phyloP scores from a whole-genome alignment of 2,329 filamentous ascomycete species.

The Ciborinia camelliae region DNA sequence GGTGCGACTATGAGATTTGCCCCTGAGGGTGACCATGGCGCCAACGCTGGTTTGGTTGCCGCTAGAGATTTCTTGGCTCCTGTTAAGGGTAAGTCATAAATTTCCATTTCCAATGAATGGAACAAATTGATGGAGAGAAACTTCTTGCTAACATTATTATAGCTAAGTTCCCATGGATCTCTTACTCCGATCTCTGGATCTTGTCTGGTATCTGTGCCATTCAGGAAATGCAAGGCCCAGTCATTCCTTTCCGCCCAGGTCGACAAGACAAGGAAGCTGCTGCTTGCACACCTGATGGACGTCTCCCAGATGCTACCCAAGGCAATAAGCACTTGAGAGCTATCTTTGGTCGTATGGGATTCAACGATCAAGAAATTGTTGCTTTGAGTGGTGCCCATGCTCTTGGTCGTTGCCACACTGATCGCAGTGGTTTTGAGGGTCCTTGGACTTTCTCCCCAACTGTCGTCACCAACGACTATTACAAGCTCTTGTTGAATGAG shows the following conservation, averaged over 20 bases:
- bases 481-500: constrained; percentile 79
- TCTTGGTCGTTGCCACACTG: constrained; percentile 81
- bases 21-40: constrained; percentile 84
- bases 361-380: constrained; percentile 95
- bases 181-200: constrained; percentile 96
- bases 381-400: constrained; percentile 83
- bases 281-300: constrained; percentile 91
- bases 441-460: constrained; percentile 93
- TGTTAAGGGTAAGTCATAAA: constrained; percentile 63
- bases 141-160: constrained; percentile 26
- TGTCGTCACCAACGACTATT: constrained; percentile 93
- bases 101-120: background rate
- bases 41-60: constrained; percentile 83
- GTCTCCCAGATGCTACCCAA: constrained; percentile 78
- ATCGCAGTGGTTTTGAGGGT: constrained; percentile 83
- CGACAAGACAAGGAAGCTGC: constrained; percentile 74
- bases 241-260: constrained; percentile 84
- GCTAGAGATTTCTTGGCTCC: constrained; percentile 93
- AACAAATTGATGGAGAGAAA: background rate
- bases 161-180: constrained; percentile 90
- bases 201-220: constrained; percentile 79
- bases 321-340: constrained; percentile 76
- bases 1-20: constrained; percentile 95
- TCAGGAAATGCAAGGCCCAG: constrained; percentile 91
- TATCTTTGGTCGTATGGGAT: constrained; percentile 97